Conservation (phyloP, 257 asterid species). For the Voacanga thouarsii region DNA sequence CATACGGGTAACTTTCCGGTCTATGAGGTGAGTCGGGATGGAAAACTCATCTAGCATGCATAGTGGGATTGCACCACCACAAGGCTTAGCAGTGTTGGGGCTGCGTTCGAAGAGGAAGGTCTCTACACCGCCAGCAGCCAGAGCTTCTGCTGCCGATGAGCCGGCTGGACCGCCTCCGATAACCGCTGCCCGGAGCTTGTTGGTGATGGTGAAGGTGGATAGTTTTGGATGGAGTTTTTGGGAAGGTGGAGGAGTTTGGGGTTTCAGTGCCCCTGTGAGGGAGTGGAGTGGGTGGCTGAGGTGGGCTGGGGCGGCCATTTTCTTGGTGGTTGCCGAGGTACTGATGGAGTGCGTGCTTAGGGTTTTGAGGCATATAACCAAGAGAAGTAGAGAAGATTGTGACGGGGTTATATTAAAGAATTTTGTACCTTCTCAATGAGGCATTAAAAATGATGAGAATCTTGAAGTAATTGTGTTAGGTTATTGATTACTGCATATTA, state of each 20-base stretch:
- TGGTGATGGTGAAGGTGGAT: slow-evolving; percentile 23
- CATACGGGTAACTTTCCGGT: slow-evolving; percentile 74
- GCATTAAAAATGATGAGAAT: too few species aligned
- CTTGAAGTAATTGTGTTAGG: too few species aligned
- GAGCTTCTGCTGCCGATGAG: slow-evolving; percentile 80
- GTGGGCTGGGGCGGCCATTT: slow-evolving; percentile 51
- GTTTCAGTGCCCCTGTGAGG: slow-evolving; percentile 24
- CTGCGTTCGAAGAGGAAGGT: slow-evolving; percentile 81
- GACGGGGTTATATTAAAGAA: background rate
- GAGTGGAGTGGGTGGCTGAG: slow-evolving; percentile 40
- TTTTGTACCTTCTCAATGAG: too few species aligned
- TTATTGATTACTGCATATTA: too few species aligned
- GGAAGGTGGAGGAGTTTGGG: slow-evolving; percentile 21
- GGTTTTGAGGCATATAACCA: background rate
- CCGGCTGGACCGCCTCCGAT: slow-evolving; percentile 93
- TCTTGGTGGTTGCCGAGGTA: slow-evolving; percentile 14
- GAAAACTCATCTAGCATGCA: slow-evolving; percentile 87
- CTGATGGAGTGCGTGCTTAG: background rate
- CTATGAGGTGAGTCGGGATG: slow-evolving; percentile 60
- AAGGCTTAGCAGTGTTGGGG: slow-evolving; percentile 71
- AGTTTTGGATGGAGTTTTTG: slow-evolving; percentile 23
- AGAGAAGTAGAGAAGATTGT: background rate
- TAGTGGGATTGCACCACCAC: slow-evolving; percentile 86
- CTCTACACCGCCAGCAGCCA: slow-evolving; percentile 73
- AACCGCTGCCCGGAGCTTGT: slow-evolving; percentile 67